phyloP scores from a whole-genome alignment of 2,329 filamentous ascomycete genomes.

The Pseudogymnoascus verrucosus region DNA sequence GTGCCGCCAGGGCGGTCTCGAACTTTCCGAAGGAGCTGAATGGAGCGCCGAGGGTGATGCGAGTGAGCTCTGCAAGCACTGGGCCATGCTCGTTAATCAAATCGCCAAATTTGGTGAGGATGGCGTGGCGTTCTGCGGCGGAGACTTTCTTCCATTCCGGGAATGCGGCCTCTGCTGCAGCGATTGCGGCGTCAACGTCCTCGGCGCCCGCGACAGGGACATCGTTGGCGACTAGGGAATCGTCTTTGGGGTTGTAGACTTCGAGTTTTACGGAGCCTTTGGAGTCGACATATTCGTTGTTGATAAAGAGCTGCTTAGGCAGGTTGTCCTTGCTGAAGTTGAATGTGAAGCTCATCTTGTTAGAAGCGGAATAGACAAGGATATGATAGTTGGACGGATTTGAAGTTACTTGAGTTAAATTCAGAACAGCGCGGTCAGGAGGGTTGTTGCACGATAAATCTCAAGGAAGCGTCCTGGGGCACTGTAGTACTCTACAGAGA shows the following conservation, averaged over 20 bases:
- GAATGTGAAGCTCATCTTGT: slow-evolving; percentile 17
- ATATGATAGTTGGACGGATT: too few species aligned
- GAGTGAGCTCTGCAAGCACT: slow-evolving; percentile 32
- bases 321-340: slow-evolving; percentile 29
- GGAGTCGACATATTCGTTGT: slow-evolving; percentile 39
- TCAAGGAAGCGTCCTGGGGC: too few species aligned
- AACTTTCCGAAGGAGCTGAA: slow-evolving; percentile 37
- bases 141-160: slow-evolving; percentile 37
- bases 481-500: too few species aligned
- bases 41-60: slow-evolving; percentile 40
- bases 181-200: slow-evolving; percentile 38
- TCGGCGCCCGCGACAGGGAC: slow-evolving; percentile 34
- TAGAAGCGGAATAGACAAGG: too few species aligned
- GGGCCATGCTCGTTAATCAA: slow-evolving; percentile 33
- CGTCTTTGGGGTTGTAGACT: slow-evolving; percentile 42
- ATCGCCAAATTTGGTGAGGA: slow-evolving; percentile 38
- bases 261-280: slow-evolving; percentile 38
- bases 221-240: slow-evolving; percentile 40
- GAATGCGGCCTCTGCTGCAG: slow-evolving; percentile 37
- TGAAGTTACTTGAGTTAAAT: too few species aligned
- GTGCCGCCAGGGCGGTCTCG: slow-evolving; percentile 29
- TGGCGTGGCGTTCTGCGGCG: slow-evolving; percentile 30
- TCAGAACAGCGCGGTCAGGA: too few species aligned
- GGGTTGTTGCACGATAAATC: too few species aligned
- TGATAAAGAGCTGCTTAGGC: slow-evolving; percentile 39